Base-by-base conservation (phyloP, 208 protist species). In the Wallacemonas sp. region DNA sequence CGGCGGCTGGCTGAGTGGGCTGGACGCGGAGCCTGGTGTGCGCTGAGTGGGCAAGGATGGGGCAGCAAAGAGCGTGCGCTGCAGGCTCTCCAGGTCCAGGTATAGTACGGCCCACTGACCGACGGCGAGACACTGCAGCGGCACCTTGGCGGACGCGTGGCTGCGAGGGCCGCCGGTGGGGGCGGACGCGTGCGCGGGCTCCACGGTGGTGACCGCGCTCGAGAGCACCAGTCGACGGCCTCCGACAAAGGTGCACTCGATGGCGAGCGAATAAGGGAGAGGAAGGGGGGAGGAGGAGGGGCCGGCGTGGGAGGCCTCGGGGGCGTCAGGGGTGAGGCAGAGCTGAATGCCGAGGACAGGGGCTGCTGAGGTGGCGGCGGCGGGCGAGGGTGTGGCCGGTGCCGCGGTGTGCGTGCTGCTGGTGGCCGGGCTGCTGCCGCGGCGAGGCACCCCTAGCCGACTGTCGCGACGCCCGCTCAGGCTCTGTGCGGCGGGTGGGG, bases 51-150 rank as follows among this genome's bases (percentile, higher is more conserved):
- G n/a, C n/a, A n/a, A n/a, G n/a, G n/a, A n/a, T n/a, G n/a, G n/a
- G n/a, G n/a, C 3, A 16, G 57, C 3, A 20, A 46, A 64, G 38
- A 64, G 52, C 14, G 52, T 28, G 31, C 48, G 70, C 48, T 88
- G 48, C 2, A 93, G 64, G 14, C 36, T 38, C 4, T 77, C 72
- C 0, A 91, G 61, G 41, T 91, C 84, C 2, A 92, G 65, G 38
- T 82, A 87, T n/a, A 91, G 67, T 57, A 89, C 84, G 54, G 72
- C 63, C 88, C 88, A 94, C 63, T 79, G 67, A 5, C 83, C 81
- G 8, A 68, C 72, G 5, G 57, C 57, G 14, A 85, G 57, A 57
- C 83, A 86, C 11, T 57, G 72, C 46, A 93, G 57, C 12, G 87
- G 84, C 16, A 93, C 66, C 28, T 81, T 84, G 1, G 81, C 76